phyloP scores from a whole-genome alignment of 768 basidiomycete species.

The Rhodosporidiobolus odoratus region DNA sequence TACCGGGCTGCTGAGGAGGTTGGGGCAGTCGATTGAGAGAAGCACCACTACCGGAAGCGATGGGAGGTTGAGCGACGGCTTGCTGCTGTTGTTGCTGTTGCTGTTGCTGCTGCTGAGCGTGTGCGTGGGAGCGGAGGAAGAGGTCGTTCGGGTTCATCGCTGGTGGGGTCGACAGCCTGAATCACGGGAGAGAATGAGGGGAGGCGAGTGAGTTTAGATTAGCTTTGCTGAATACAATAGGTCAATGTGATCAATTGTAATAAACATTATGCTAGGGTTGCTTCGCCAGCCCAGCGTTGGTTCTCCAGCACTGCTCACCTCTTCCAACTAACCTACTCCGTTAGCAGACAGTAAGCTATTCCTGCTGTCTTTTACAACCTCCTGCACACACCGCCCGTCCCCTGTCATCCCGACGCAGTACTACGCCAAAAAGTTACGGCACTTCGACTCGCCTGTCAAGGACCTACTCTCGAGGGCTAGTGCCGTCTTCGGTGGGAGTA shows the following conservation, averaged over 20 bases:
- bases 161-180: not conserved
- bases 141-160: conserved; percentile 34
- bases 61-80: not conserved
- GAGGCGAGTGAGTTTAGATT: not conserved
- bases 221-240: not conserved
- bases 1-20: not conserved
- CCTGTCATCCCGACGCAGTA: no score
- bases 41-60: not conserved
- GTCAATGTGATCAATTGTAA: not conserved
- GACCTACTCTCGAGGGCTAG: no score
- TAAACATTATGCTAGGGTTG: no score
- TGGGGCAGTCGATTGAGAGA: no score
- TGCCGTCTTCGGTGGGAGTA: not conserved
- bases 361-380: not conserved
- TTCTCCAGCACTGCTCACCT: not conserved
- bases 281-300: no score
- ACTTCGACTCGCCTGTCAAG: no score
- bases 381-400: not conserved
- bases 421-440: not conserved
- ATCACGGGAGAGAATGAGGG: not conserved
- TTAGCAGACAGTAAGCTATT: conserved; percentile 3
- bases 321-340: not conserved
- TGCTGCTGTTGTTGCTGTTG: not conserved
- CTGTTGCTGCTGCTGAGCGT: not conserved
- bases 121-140: conserved; percentile 4